Evolutionary conservation across 2,329 filamentous ascomycete genomes (phyloP).

Genomic region (Colletotrichum sublineola): DNA sequence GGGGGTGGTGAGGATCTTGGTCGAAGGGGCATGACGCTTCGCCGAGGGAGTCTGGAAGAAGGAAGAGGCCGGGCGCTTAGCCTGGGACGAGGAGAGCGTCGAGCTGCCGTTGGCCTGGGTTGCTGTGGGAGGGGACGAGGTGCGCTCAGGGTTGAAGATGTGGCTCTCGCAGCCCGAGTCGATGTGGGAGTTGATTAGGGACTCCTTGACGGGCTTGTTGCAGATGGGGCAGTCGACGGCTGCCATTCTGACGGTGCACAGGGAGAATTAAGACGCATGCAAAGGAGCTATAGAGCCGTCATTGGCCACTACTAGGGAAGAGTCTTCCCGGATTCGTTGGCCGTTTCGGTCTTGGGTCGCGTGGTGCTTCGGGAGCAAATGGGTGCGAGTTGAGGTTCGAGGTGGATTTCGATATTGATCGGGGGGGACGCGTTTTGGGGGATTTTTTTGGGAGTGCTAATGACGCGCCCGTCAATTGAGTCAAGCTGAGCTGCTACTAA

Average conservation of each 20-base stretch:
- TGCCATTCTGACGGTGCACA: conserved; percentile 35
- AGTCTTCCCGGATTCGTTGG: neutral
- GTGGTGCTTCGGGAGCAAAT: neutral
- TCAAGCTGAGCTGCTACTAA: neutral
- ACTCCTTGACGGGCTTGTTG: conserved; percentile 76
- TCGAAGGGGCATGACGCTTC: conserved; percentile 63
- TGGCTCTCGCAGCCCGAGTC: conserved; percentile 84
- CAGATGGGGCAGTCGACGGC: conserved; percentile 86
- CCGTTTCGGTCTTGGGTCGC: neutral
- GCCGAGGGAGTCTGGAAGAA: conserved; percentile 74
- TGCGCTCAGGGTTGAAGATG: conserved; percentile 65
- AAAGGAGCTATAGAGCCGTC: neutral
- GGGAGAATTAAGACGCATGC: conserved; percentile 1
- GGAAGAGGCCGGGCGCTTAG: conserved; percentile 65
- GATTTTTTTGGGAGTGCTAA: conserved; percentile 30
- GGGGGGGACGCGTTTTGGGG: conserved; percentile 23
- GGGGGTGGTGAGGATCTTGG: conserved; percentile 51
- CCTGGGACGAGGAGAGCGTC: conserved; percentile 54
- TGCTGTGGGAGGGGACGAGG: conserved; percentile 47
- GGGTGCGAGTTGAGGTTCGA: neutral
- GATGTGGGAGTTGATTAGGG: conserved; percentile 89
- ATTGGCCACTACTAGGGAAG: neutral
- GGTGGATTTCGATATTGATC: neutral
- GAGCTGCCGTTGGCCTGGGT: conserved; percentile 48
- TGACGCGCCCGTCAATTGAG: conserved; percentile 35